Evolutionary conservation across 306 rosid species (phyloP).

Genomic region (Calophaca sinica): DNA sequence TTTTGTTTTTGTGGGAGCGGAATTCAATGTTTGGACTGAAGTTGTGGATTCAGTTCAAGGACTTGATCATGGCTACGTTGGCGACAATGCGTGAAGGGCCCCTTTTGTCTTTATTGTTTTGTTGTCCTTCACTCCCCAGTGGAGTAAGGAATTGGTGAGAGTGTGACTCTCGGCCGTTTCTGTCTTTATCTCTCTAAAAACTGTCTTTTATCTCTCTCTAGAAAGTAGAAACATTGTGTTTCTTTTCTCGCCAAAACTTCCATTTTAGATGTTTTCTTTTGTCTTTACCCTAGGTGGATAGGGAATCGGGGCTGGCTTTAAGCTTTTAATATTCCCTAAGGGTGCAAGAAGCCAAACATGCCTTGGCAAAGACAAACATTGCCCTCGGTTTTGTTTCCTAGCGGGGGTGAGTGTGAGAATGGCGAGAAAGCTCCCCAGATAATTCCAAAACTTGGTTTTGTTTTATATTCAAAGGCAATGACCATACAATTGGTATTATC

Average conservation of each 20-base stretch:
- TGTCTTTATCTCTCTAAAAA: conserved; percentile 15
- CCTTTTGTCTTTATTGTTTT: conserved; percentile 72
- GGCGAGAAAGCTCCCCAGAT: conserved; percentile 48
- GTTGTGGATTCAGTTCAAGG: conserved; percentile 49
- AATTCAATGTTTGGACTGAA: conserved; percentile 49
- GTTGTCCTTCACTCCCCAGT: conserved; percentile 64
- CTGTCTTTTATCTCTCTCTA: conserved; percentile 31
- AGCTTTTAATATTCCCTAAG: conserved; percentile 59
- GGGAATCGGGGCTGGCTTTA: conserved; percentile 73
- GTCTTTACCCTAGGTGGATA: conserved; percentile 69
- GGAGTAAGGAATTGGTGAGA: conserved; percentile 71
- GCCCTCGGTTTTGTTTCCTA: conserved; percentile 64
- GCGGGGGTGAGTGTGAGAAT: conserved; percentile 66
- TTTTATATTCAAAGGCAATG: conserved; percentile 56
- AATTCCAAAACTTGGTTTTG: conserved; percentile 64
- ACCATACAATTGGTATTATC: conserved; percentile 71
- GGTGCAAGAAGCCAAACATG: conserved; percentile 66
- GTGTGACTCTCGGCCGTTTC: conserved; percentile 23
- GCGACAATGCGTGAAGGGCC: conserved; percentile 74
- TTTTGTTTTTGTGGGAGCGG: conserved; percentile 33
- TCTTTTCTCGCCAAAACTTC: conserved; percentile 33
- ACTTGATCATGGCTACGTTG: conserved; percentile 66
- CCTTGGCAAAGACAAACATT: conserved; percentile 79
- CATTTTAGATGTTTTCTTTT: conserved; percentile 51
- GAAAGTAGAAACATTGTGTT: conserved; percentile 34